A percentile compares a stretch with the other conserved stretches of the same genome.
Evolutionary conservation across 352 stramenopile genomes (phyloP).

Genomic region (Phytopythium vexans): DNA sequence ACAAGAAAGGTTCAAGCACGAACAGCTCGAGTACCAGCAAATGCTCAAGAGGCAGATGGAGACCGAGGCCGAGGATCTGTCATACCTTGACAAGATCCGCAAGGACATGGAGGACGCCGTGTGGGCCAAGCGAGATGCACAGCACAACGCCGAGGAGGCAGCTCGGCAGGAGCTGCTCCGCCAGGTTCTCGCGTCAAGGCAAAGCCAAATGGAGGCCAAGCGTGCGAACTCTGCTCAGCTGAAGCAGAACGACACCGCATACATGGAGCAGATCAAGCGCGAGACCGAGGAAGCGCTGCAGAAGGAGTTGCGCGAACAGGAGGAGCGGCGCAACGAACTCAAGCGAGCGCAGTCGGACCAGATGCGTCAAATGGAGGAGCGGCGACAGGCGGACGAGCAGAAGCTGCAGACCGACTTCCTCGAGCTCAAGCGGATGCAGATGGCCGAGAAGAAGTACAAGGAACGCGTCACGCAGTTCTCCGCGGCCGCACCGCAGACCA

Average conservation of each 20-base stretch:
- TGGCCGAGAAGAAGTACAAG: constrained; percentile 74
- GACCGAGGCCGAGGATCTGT: constrained; percentile 62
- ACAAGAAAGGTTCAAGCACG: constrained; percentile 62
- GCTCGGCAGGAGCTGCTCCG: constrained; percentile 67
- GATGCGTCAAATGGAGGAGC: constrained; percentile 54
- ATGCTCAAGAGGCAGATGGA: constrained; percentile 79
- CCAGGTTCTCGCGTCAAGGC: constrained; percentile 61
- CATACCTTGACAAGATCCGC: constrained; percentile 63
- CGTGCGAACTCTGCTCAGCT: constrained; percentile 25
- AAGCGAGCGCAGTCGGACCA: constrained; percentile 70
- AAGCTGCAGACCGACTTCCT: constrained; percentile 67
- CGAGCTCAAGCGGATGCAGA: constrained; percentile 75
- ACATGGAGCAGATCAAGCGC: constrained; percentile 63
- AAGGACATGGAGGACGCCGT: constrained; percentile 81
- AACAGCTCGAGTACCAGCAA: constrained; percentile 71
- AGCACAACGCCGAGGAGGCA: constrained; percentile 67
- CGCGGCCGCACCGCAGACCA: constrained; percentile 35
- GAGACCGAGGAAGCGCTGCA: constrained; percentile 74
- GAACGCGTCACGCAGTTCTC: constrained; percentile 62
- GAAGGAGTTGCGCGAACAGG: constrained; percentile 75
- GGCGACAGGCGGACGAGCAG: constrained; percentile 43
- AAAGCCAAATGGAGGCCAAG: constrained; percentile 54
- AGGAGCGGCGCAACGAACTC: constrained; percentile 52
- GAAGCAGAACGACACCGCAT: constrained; percentile 47
- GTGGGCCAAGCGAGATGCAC: constrained; percentile 70